These are phyloP conservation scores for Ceratobasidium sp. DNA, from an alignment of 1,284 basidiomycete genomes.

Conservation along the genomic window DNA sequence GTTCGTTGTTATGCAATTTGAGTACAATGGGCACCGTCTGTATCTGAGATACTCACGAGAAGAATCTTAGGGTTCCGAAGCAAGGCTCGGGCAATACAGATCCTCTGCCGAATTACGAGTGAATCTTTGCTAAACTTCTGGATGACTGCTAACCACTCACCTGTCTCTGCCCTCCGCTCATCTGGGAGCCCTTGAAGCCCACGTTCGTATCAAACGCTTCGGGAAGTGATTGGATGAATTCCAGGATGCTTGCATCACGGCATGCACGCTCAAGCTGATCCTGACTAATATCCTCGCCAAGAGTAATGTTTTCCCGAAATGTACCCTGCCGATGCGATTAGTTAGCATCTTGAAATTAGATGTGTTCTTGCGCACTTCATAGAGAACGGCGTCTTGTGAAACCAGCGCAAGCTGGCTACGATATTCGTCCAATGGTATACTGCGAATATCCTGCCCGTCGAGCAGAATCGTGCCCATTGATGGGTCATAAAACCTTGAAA, in stretches of 20 bases:
- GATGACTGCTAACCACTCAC: conserved; percentile 51
- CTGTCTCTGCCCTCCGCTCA: conserved; percentile 50
- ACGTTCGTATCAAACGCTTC: conserved; percentile 52
- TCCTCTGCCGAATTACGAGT: conserved; percentile 41
- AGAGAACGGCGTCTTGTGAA: too few relatives aligned
- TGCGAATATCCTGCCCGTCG: too few relatives aligned
- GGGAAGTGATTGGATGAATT: conserved; percentile 51
- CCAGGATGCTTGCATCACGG: conserved; percentile 49
- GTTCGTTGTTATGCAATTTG: too few relatives aligned
- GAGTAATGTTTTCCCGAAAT: too few relatives aligned
- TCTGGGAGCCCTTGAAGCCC: too few relatives aligned
- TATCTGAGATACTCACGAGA: conserved; percentile 44
- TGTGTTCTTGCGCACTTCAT: conserved; percentile 41
- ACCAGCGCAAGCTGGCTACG: too few relatives aligned
- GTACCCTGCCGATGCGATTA: conserved; percentile 46
- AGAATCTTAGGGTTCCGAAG: conserved; percentile 51
- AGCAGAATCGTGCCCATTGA: conserved; percentile 49
- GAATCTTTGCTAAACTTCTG: background rate
- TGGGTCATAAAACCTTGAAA: conserved; percentile 53
- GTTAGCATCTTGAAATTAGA: too few relatives aligned
- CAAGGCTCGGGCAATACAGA: conserved; percentile 53
- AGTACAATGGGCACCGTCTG: background rate
- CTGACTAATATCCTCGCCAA: too few relatives aligned
- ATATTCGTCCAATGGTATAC: too few relatives aligned
- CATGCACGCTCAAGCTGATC: too few relatives aligned